Evolutionary conservation across 495 filamentous ascomycete genomes (phyloP).

Genomic region (Aspergillus sclerotiicarbonarius): DNA sequence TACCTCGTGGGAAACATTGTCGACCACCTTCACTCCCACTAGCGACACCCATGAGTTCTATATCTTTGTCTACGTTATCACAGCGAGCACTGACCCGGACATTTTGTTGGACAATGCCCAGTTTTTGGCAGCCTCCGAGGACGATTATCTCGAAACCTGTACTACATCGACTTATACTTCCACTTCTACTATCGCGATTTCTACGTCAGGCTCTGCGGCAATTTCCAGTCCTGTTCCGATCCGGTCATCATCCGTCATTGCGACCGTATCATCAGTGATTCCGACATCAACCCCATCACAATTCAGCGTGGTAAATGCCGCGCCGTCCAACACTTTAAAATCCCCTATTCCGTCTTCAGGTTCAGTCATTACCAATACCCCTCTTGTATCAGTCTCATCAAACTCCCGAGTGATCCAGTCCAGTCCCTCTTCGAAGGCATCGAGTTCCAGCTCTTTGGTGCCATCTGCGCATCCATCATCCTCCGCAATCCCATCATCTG

Average conservation of each 20-base stretch:
- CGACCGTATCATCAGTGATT: background rate
- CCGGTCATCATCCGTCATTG: background rate
- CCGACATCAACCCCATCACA: background rate
- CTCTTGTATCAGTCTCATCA: background rate
- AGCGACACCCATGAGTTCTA: background rate
- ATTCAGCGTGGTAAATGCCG: background rate
- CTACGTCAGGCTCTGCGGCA: background rate
- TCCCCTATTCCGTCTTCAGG: background rate
- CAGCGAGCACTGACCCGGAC: background rate
- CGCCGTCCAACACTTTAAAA: background rate
- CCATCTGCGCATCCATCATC: background rate
- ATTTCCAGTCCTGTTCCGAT: background rate
- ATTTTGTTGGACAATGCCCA: background rate
- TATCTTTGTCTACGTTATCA: background rate
- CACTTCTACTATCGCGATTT: background rate
- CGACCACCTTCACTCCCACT: background rate
- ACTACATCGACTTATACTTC: background rate
- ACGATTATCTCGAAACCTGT: background rate
- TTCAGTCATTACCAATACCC: background rate
- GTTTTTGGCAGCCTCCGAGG: background rate
- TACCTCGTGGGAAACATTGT: background rate
- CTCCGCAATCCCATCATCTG: background rate
- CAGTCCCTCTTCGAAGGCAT: background rate
- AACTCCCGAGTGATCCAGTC: background rate
- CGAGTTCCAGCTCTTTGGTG: background rate